These are phyloP conservation scores for Saturnispora bothae DNA, from an alignment of 805 yeast genomes.

Conservation along the genomic window DNA sequence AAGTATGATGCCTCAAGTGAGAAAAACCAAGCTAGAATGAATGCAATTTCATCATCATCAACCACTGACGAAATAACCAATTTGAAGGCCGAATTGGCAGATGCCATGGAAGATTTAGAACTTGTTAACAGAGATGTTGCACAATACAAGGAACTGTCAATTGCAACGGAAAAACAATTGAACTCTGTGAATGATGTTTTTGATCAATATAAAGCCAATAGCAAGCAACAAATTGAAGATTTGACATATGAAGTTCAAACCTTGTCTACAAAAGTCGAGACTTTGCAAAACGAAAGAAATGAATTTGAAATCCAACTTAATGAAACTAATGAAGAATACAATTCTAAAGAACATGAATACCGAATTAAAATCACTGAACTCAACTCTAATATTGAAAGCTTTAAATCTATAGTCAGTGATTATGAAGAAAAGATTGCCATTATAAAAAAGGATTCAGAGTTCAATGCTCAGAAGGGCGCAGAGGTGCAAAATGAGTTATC, in stretches of 20 bases:
- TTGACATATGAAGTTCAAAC: slow-evolving; percentile 11
- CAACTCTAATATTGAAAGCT: slow-evolving; percentile 16
- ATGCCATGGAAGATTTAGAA: slow-evolving; percentile 42
- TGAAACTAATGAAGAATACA: slow-evolving; percentile 10
- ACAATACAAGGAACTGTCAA: slow-evolving; percentile 54
- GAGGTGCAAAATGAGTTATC: slow-evolving; percentile 16
- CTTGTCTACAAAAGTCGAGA: slow-evolving; percentile 10
- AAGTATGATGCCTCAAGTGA: slow-evolving; percentile 22
- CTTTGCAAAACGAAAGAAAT: slow-evolving; percentile 11
- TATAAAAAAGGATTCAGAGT: slow-evolving; percentile 24
- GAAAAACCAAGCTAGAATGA: slow-evolving; percentile 22
- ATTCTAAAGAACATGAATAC: slow-evolving; percentile 8
- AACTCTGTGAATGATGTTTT: slow-evolving; percentile 42
- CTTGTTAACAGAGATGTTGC: slow-evolving; percentile 46
- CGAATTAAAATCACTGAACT: slow-evolving; percentile 18
- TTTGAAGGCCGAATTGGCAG: slow-evolving; percentile 25
- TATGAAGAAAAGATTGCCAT: slow-evolving; percentile 24
- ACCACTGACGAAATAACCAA: slow-evolving; percentile 17
- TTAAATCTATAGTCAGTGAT: slow-evolving; percentile 20
- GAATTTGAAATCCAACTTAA: slow-evolving; percentile 12
- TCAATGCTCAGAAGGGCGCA: slow-evolving; percentile 16
- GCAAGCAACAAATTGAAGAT: slow-evolving; percentile 16
- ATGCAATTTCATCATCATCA: slow-evolving; percentile 16
- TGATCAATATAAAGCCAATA: slow-evolving; percentile 32
- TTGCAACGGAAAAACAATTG: slow-evolving; percentile 58